Conservation (phyloP, 1,284 basidiomycete species). For the Pseudozyma pruni region DNA sequence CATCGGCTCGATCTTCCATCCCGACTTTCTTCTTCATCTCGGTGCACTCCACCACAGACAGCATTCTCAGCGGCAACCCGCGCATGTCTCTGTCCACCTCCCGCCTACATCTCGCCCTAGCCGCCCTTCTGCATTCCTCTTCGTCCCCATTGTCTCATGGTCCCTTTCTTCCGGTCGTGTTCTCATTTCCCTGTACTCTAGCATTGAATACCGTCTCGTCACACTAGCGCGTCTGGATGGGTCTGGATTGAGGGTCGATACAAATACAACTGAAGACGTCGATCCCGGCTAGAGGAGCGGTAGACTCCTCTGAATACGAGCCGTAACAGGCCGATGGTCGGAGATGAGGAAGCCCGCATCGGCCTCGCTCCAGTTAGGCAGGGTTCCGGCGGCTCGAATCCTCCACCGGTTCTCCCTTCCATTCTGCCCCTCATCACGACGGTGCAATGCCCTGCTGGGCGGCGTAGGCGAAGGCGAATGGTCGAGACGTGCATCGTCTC, state of each 20-base stretch:
- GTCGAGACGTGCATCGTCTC: conserved; percentile 16
- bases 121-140: not conserved
- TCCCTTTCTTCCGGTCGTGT: conserved; percentile 6
- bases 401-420: conserved; percentile 22
- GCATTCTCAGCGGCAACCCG: conserved; percentile 50
- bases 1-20: not conserved
- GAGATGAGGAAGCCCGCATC: conserved; percentile 52
- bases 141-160: conserved; percentile 7
- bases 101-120: not conserved
- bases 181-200: conserved; percentile 23
- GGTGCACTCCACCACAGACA: conserved; percentile 10
- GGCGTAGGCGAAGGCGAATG: conserved; percentile 18
- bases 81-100: conserved; percentile 15
- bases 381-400: conserved; percentile 37
- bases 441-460: not conserved
- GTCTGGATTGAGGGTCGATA: too few relatives aligned
- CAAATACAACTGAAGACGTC: too few relatives aligned
- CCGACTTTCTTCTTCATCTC: not conserved
- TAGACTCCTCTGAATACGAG: conserved; percentile 40
- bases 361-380: conserved; percentile 53
- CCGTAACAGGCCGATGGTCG: conserved; percentile 50
- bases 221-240: too few relatives aligned
- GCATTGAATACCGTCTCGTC: too few relatives aligned
- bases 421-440: not conserved
- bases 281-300: too few relatives aligned